Base-by-base conservation (phyloP, 176 grass and related monocot species). In the Cenchrus americanus region DNA sequence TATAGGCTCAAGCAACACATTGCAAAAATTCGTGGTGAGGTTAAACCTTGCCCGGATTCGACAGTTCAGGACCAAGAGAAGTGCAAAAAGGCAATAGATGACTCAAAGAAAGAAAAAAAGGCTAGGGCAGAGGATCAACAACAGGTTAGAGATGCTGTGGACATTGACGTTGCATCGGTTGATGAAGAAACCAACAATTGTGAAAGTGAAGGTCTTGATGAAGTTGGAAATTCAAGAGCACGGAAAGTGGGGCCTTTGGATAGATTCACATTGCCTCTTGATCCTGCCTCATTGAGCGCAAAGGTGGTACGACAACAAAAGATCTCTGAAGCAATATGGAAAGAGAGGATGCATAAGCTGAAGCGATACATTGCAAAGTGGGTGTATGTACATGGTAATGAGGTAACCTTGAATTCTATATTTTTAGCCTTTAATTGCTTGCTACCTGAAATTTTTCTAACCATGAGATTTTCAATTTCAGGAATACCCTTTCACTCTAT, bases 311-410 rank as follows among this genome's bases (percentile, higher is more conserved):
- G 23, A 1, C 62, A 66, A 12, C 62, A 37, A 37, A 66, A 37
- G 8, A 66, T 66, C 30, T 8, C 14, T 37, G 14, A 34, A 37
- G 30, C 30, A 66, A 34, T 66, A 10, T 27, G 13, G 27, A 66
- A 66, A 49, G 75, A 78, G 1, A 78, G 75, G 1, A 5, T 48
- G 0, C 76, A 78, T 19, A 47, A 0, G 3, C 63, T 78, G 4
- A 49, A 78, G 59, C 1, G 76, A 46, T 78, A 78, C 4, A 11
- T 63, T 2, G 37, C 41, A 18, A 62, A 30, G 1, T 78, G 75
- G 75, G 22, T 63, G n/a, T 78, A 78, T 6, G 75, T 78, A 2
- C 76, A 18, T 18, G 23, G 76, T 78, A 63, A 59, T 71, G 10
- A 23, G 62, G n/a, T 14, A 2, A 14, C 3, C 15, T 24, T 6